Base-by-base conservation (phyloP, 306 rosid genomes). In the Styphnolobium japonicum region DNA sequence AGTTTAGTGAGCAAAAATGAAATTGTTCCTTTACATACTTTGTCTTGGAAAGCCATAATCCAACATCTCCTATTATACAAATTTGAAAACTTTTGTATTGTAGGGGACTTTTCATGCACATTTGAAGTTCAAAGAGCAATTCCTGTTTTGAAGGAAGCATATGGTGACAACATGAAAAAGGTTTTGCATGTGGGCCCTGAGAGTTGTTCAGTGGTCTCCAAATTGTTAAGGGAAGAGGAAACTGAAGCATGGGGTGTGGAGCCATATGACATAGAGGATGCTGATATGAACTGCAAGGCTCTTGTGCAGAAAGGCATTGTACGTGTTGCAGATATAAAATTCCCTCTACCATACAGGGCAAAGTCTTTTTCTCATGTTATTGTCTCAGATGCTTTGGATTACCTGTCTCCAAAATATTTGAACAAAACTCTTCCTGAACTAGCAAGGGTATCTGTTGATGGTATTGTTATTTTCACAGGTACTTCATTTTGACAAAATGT, bases 221-320 rank as follows among this genome's bases (percentile, higher is more conserved):
- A 80, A 37, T 87, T 94, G 53, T 66, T 90, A 57, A 89, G 85
- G 82, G 93, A 89, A 81, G 88, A 87, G 46, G 98, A 90, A 88
- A 85, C 86, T 49, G 98, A 90, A 82, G 96, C 94, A 14, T 92
- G 97, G 98, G 98, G 98, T 53, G 83, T 92, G 57, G 97, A 94
- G 74, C 97, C 98, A 12, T 94, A 92, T 61, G 98, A 94, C 82
- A 76, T 94, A 77, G 98, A 92, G 81, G 96, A 92, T 64, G 92
- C 76, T 51, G 93, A 90, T 86, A 72, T 79, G 66, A 83, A 23
- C 72, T 92, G 98, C 94, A 92, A 86, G 85, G 81, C 83, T 87
- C 91, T 92, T 57, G 91, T 92, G 82, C 92, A 78, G 33, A 91
- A 86, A 84, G 94, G 97, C 82, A 75, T 88, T 72, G 92, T 89